These are phyloP conservation scores for Penicillium ochrochloron DNA, from an alignment of 495 filamentous ascomycete species.

Conservation along the genomic window DNA sequence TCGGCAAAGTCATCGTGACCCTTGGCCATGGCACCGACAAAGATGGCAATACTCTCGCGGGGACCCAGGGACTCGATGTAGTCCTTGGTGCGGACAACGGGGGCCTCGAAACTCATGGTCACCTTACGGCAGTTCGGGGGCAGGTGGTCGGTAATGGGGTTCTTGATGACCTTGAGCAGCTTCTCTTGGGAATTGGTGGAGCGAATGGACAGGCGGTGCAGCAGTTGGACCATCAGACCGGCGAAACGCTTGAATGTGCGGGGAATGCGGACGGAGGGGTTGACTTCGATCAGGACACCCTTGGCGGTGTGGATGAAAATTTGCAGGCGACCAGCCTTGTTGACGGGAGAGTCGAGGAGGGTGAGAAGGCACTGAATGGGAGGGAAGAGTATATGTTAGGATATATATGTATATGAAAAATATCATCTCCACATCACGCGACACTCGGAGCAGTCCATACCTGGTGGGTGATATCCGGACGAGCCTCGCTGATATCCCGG, in stretches of 20 bases:
- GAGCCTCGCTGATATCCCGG: conserved; percentile 94
- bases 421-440: background rate
- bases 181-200: conserved; percentile 97
- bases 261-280: conserved; percentile 93
- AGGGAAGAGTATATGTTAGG: conserved; percentile 16
- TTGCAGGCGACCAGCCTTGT: conserved; percentile 96
- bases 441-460: conserved; percentile 52
- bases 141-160: conserved; percentile 95
- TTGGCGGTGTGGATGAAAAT: conserved; percentile 99
- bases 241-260: conserved; percentile 99
- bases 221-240: conserved; percentile 97
- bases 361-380: conserved; percentile 84
- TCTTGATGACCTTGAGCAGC: conserved; percentile 94
- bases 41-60: conserved; percentile 94
- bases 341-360: conserved; percentile 95
- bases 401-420: conserved; percentile 2
- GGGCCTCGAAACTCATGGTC: conserved; percentile 89
- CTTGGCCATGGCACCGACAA: conserved; percentile 98
- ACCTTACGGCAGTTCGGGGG: conserved; percentile 97
- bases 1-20: conserved; percentile 95
- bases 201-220: conserved; percentile 93
- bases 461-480: conserved; percentile 98
- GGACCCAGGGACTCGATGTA: conserved; percentile 78
- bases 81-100: conserved; percentile 83
- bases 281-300: conserved; percentile 96